Evolutionary conservation across 2,329 filamentous ascomycete species (phyloP), one percentile per base, ranked within the genome.

Genomic region (Ophiocordyceps australis): DNA sequence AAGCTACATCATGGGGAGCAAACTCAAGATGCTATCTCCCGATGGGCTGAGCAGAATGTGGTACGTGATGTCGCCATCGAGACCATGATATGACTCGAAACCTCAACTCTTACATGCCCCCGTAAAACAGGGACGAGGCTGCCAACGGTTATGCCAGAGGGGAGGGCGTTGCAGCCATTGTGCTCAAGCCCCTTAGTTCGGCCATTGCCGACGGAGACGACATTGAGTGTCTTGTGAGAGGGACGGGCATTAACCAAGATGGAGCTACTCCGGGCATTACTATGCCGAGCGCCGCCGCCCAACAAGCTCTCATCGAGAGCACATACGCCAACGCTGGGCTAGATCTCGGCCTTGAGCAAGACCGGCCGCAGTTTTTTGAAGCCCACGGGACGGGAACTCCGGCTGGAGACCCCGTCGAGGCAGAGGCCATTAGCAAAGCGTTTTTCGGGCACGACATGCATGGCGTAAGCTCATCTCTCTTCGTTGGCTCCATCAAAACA

Each of bases 131-230:
- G n/a, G 54, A 58, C 32, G 42, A 38, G 3, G 39, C 38, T 3
- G 64, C 58, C 0, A 43, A 64, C 33, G 64, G 61, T 2, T 66
- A 65, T 34, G 59, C 48, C 5, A 49, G 63, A 1, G 64, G 62
- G 7, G 65, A 70, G 23, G 64, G 62, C 2, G 37, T 61, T 5
- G 55, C 50, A 1, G 41, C 47, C 0, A 35, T 67, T 0, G 38
- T 65, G 0, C 31, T 69, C 8, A 69, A 68, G 35, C 38, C 35
- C 3, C 41, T 65, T 5, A 44, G 35, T 9, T 33, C 46, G 2
- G 65, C 65, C 0, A 30, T 65, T 5, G 37, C 5, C 11, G 37
- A 47, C 29, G 36, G 38, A 8, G 37, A 46, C 20, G 12, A 27
- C 12, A 43, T 47, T n/a, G 27, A 37, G 6, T 30, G 30, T 20